Percentiles rank a stretch among this genome's conserved stretches.
Conservation (phyloP, 2,329 filamentous ascomycete species). For the Escovopsis weberi region DNA sequence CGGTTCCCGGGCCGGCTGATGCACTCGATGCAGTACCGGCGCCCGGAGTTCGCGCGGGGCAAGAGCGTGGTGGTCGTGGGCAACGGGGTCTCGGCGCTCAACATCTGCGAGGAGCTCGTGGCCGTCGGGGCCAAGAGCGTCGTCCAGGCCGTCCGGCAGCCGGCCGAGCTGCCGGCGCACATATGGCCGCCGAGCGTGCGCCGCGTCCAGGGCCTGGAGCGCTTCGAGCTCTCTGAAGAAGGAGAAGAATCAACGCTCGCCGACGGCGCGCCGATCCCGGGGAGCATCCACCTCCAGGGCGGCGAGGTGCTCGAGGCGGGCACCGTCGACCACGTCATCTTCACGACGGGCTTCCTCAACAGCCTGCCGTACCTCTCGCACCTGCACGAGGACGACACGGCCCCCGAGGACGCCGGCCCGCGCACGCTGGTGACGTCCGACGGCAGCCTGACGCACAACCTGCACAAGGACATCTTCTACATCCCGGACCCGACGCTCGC, state of each 20-base stretch:
- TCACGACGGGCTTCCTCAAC: background rate
- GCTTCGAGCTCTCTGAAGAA: background rate
- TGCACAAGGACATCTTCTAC: constrained; percentile 59
- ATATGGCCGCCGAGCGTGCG: background rate
- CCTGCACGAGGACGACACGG: background rate
- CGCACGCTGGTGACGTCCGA: constrained; percentile 44
- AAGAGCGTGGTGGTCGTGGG: background rate
- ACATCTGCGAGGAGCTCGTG: background rate
- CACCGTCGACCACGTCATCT: background rate
- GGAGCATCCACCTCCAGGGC: background rate
- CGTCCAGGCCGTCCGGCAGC: background rate
- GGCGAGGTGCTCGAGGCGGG: background rate
- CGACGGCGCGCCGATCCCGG: background rate
- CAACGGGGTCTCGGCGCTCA: background rate
- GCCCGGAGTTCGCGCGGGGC: background rate
- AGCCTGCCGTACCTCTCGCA: background rate
- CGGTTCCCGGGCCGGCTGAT: background rate
- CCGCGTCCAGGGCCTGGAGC: background rate
- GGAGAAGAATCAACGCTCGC: background rate
- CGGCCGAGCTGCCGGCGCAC: background rate
- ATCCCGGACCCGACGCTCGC: constrained; percentile 48
- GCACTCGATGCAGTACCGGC: background rate
- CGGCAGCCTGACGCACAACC: constrained; percentile 48
- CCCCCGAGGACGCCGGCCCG: constrained; percentile 14
- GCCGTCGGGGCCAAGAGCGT: background rate